Evolutionary conservation across 371 early-diverging fungal genomes (phyloP), one percentile per base, ranked within the genome.

Genomic region (Chytridiales sp.): DNA sequence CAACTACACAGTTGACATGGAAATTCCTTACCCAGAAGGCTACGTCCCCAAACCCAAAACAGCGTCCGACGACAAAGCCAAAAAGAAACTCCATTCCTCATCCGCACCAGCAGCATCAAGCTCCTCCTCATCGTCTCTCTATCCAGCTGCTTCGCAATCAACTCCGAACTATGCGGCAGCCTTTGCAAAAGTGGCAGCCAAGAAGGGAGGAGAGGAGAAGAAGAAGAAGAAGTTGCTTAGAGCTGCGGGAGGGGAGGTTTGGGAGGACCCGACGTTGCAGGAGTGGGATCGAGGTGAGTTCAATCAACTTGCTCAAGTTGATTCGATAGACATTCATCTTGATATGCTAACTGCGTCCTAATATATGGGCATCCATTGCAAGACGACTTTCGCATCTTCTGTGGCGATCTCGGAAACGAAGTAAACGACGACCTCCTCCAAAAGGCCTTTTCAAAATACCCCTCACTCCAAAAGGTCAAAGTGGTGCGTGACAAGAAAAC

Each of bases 221-320:
- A 88, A 85, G 65, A 80, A 79, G 64, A 83, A 83, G 59, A 78
- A 79, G 8, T 70, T 84, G 1, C 68, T 93, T 32, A 74, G 97
- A 35, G 78, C 82, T 22, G 97, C 95, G 0, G 98, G 91, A 43
- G 98, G 97, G 13, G 87, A 93, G 71, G 82, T 89, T 11, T 97
- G 98, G 98, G 92, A 93, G 64, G 98, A 97, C 62, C 66, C 80
- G n/a, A 85, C 93, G 3, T 69, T 97, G 36, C 76, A 77, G 39
- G 93, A 94, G 38, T 97, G 96, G 94, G 93, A 94, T 55, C 75
- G 82, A 15, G 84, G 87, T 87, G 81, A 52, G 80, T 62, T 15
- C 29, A 4, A 1, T 9, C 0, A 30, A 22, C 5, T 34, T 6
- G 0, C 2, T 4, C 0, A 3, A n/a, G 19, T 50, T 38, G 26